Conservation (phyloP, 2,329 filamentous ascomycete genomes). For the Cytospora paraplurivora region DNA sequence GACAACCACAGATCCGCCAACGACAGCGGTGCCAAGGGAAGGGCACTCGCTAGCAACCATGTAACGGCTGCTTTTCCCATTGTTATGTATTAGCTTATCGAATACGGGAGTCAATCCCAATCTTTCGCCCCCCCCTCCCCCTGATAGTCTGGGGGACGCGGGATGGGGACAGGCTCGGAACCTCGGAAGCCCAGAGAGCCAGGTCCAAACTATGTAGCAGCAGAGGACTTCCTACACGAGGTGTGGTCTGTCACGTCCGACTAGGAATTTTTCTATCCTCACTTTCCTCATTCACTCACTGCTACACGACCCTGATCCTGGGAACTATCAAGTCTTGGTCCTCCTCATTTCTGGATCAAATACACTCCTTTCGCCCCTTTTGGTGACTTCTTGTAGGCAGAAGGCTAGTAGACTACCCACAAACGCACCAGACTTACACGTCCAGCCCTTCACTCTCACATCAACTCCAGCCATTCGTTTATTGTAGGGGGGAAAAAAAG, state of each 20-base stretch:
- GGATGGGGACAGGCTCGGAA: neutral
- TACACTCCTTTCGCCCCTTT: slow-evolving; percentile 25
- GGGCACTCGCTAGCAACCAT: slow-evolving; percentile 8
- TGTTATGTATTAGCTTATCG: slow-evolving; percentile 3
- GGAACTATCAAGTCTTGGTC: slow-evolving; percentile 15
- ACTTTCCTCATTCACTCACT: slow-evolving; percentile 18
- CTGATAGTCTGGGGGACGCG: slow-evolving; percentile 10
- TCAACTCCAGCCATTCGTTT: slow-evolving; percentile 7
- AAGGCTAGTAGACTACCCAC: neutral
- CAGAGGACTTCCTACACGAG: slow-evolving; percentile 16
- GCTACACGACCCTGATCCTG: slow-evolving; percentile 13
- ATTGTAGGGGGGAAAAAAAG: slow-evolving; percentile 1
- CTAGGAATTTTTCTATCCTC: slow-evolving; percentile 15
- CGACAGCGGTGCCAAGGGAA: slow-evolving; percentile 5
- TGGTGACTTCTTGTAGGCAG: slow-evolving; percentile 17
- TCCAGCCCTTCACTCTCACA: slow-evolving; percentile 1
- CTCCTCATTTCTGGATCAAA: slow-evolving; percentile 12
- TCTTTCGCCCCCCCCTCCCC: slow-evolving; percentile 3
- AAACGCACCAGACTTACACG: slow-evolving; percentile 20
- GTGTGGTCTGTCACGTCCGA: slow-evolving; percentile 15
- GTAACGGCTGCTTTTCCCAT: neutral
- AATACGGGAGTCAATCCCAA: slow-evolving; percentile 16
- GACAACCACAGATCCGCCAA: slow-evolving; percentile 10
- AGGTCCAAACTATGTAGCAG: slow-evolving; percentile 18
- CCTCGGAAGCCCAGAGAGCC: slow-evolving; percentile 4